These are phyloP conservation scores for Sclerotinia minor DNA, from an alignment of 2,329 filamentous ascomycete genomes.

Conservation along the genomic window DNA sequence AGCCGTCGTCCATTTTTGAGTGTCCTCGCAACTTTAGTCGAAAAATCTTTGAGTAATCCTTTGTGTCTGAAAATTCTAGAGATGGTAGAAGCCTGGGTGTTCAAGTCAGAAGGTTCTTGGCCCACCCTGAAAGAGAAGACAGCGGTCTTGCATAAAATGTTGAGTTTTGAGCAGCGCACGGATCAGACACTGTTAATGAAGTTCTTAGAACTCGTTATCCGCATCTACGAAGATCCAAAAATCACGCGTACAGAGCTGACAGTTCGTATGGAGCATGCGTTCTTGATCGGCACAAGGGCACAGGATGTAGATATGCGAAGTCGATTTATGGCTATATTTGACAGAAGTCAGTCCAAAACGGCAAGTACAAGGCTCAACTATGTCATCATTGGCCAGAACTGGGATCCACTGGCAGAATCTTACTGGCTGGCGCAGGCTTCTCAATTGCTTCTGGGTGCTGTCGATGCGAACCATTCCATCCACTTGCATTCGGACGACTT, in stretches of 20 bases:
- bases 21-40: slow-evolving; percentile 89
- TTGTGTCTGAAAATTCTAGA: slow-evolving; percentile 90
- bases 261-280: slow-evolving; percentile 95
- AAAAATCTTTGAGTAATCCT: slow-evolving; percentile 84
- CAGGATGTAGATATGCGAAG: slow-evolving; percentile 96
- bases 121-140: slow-evolving; percentile 99
- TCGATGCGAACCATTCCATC: slow-evolving; percentile 79
- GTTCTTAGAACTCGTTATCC: slow-evolving; percentile 93
- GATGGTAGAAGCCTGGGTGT: slow-evolving; percentile 96
- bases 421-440: slow-evolving; percentile 97
- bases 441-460: slow-evolving; percentile 85
- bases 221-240: slow-evolving; percentile 97
- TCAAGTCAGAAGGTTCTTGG: slow-evolving; percentile 91
- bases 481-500: slow-evolving; percentile 85
- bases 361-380: slow-evolving; percentile 87
- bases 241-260: slow-evolving; percentile 94
- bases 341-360: slow-evolving; percentile 89
- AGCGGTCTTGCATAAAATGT: slow-evolving; percentile 98
- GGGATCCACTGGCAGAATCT: slow-evolving; percentile 90
- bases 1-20: slow-evolving; percentile 91
- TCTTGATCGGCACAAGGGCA: slow-evolving; percentile 90
- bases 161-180: slow-evolving; percentile 83
- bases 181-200: slow-evolving; percentile 86
- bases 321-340: slow-evolving; percentile 94
- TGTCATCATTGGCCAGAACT: slow-evolving; percentile 89